Conservation (phyloP, 2,329 filamentous ascomycete species). For the Penicillium sp. region DNA sequence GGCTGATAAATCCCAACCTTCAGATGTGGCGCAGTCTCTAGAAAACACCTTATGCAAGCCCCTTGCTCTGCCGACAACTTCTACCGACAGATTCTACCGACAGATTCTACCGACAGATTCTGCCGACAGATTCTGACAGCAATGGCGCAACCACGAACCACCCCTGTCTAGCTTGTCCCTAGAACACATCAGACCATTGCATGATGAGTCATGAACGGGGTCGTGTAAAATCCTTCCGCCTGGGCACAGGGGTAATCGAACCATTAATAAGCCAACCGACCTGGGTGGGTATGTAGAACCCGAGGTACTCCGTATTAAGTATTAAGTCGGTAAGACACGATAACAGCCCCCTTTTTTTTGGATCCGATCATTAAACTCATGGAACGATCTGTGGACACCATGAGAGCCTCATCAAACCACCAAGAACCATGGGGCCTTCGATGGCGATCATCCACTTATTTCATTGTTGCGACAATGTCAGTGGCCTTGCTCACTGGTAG, state of each 20-base stretch:
- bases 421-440: constrained; percentile 13
- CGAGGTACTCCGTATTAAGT: neutral
- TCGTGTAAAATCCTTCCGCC: neutral
- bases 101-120: no score
- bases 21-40: neutral
- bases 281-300: neutral
- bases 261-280: neutral
- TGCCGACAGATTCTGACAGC: neutral
- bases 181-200: neutral
- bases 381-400: neutral
- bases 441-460: constrained; percentile 25
- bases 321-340: neutral
- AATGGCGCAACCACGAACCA: neutral
- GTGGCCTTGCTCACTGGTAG: constrained; percentile 26
- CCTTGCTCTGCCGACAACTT: neutral
- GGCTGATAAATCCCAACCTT: neutral
- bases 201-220: neutral
- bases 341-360: neutral
- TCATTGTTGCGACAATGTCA: constrained; percentile 24
- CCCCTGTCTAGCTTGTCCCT: neutral
- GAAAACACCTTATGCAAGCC: neutral
- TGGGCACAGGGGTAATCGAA: neutral
- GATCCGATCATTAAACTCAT: neutral
- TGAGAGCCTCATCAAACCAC: neutral
- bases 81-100: no score